Evolutionary conservation across 306 rosid species (phyloP).

Genomic region (Lathyrus tuberosus): DNA sequence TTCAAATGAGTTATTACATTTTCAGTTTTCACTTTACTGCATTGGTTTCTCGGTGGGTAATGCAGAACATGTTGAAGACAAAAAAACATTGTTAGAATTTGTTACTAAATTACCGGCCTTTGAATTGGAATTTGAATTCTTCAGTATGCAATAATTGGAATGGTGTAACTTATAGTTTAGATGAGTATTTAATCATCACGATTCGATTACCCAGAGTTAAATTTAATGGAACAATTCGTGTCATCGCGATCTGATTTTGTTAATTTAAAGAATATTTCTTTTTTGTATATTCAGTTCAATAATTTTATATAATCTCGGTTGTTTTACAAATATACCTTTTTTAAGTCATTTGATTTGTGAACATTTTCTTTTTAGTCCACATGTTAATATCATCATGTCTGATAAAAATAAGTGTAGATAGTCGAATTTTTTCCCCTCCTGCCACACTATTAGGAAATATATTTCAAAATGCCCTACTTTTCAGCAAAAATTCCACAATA

Average conservation of each 20-base stretch:
- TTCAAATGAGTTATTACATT: too few species aligned
- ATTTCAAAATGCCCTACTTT: too few species aligned
- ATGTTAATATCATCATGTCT: too few species aligned
- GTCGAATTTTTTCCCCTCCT: too few species aligned
- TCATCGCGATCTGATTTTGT: constrained; percentile 63
- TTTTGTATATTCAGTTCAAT: constrained; percentile 76
- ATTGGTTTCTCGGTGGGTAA: constrained; percentile 51
- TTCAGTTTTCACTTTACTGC: constrained; percentile 44
- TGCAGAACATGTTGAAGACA: constrained; percentile 73
- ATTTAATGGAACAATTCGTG: constrained; percentile 72
- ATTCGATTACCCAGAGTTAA: constrained; percentile 79
- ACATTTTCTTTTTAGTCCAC: too few species aligned
- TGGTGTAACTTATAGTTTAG: constrained; percentile 67
- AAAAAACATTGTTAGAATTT: constrained; percentile 71
- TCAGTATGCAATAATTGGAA: constrained; percentile 69
- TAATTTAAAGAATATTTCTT: constrained; percentile 68
- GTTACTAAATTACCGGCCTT: constrained; percentile 56
- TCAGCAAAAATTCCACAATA: too few species aligned
- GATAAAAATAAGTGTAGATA: too few species aligned
- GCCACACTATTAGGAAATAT: too few species aligned
- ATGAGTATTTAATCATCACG: constrained; percentile 54
- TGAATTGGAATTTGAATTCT: constrained; percentile 66
- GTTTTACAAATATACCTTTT: too few species aligned
- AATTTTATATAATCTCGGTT: too few species aligned
- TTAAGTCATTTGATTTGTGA: too few species aligned